Evolutionary conservation across 2,329 filamentous ascomycete species (phyloP), one percentile per base, ranked within the genome.

Genomic region (Fusarium sp.): DNA sequence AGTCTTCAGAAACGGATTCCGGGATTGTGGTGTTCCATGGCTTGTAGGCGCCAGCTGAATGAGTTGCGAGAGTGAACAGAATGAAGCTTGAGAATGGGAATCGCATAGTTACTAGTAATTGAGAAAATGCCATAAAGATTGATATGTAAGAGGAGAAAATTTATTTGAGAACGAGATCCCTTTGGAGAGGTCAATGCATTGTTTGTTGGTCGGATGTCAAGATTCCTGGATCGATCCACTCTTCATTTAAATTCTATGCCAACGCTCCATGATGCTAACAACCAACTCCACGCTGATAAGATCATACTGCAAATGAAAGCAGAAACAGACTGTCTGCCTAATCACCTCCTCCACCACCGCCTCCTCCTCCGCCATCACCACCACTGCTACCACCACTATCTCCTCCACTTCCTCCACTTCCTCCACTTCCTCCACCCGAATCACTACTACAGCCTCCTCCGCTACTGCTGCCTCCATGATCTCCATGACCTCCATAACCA

Each of bases 371-470:
- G 13, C 2, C 32, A 35, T 14, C 5, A 12, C 27, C 44, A 7
- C 56, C 44, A 7, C 56, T 32, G 2, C 55, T 26, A 2, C 37
- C 37, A 7, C 37, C 41, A 7, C 62, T 9, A 23, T 32, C 48
- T 17, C 48, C 30, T 23, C 23, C 59, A 3, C 35, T 26, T 30
- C 42, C 30, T n/a, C 66, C 52, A 26, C 52, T 30, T 17, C 48
- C 30, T 23, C 23, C 59, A 3, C 35, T 26, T 30, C 42, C 30
- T n/a, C 66, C 52, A 26, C 52, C 41, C 9, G 23, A 45, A 44
- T 64, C 26, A 32, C n/a, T 35, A 26, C 64, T 38, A 2, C 26
- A 46, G 7, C 48, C 42, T 13, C 67, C 65, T 45, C 65, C 64
- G 7, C 41, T 41, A 2, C 46, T 50, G 18, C 60, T 48, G 2